A percentile compares a stretch with the other conserved stretches of the same genome.
Evolutionary conservation across 2,329 filamentous ascomycete genomes (phyloP).

Genomic region (Aotearoamyces nothofagi): DNA sequence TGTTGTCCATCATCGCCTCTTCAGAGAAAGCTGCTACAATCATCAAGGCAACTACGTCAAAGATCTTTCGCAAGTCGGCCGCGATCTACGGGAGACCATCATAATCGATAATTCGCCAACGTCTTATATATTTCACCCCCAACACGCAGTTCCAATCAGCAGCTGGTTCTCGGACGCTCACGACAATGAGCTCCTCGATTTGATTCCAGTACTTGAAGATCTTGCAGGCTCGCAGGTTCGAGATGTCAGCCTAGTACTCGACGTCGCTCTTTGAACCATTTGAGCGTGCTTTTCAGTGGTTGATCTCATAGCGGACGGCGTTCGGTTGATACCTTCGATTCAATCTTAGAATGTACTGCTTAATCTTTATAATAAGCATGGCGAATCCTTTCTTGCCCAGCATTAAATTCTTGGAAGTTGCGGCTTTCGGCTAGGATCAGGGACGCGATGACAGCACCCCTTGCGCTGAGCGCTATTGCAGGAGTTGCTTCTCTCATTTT

Average conservation of each 20-base stretch:
- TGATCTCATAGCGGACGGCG: conserved; percentile 23
- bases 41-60: conserved; percentile 99
- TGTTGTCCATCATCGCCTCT: conserved; percentile 88
- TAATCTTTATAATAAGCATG: conserved; percentile 22
- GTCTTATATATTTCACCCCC: conserved; percentile 98
- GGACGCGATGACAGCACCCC: no score
- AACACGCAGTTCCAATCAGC: conserved; percentile 97
- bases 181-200: conserved; percentile 93
- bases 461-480: no score
- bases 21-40: conserved; percentile 98
- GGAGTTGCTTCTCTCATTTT: no score
- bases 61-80: conserved; percentile 91
- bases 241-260: conserved; percentile 94
- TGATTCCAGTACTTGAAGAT: conserved; percentile 97
- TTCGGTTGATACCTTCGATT: conserved; percentile 23
- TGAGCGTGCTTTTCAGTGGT: conserved; percentile 17
- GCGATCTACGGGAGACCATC: conserved; percentile 92
- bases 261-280: conserved; percentile 57
- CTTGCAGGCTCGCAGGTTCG: conserved; percentile 75
- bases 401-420: no score
- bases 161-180: conserved; percentile 99
- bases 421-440: no score
- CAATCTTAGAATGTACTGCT: conserved; percentile 23
- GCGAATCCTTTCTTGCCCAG: conserved; percentile 8
- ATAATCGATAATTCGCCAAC: conserved; percentile 99